Evolutionary conservation across 805 yeast genomes (phyloP), one percentile per base, ranked within the genome.

Genomic region (Candida jianshihensis): DNA sequence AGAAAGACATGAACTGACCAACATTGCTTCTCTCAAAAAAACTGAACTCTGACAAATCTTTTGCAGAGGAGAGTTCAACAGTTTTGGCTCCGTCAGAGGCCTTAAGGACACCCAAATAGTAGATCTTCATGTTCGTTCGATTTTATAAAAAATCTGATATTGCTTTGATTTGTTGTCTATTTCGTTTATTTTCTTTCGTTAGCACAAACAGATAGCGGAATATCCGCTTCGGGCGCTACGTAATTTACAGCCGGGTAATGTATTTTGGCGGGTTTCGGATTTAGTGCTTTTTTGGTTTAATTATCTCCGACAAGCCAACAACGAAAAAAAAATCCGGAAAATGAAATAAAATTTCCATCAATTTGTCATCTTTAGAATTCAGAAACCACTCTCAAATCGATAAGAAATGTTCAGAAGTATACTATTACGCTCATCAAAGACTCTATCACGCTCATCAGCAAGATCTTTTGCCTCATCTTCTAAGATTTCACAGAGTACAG

Each of bases 1-100:
- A 89, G 60, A 92, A 92, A 4, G 95, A 77, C 95, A 90, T 85
- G 63, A 92, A 90, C 61, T 90, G 96, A 16, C 83, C 78, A 19
- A 89, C 96, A 30, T 81, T 70, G 39, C 71, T 62, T 49, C 89
- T 72, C 64, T 90, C 96, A 60, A 92, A 92, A 62, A 85, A 92
- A 20, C 92, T 78, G 63, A 90, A 90, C 48, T 81, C 81, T 19
- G 87, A 71, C 42, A 92, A 70, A 55, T 92, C 97, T 51, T 83
- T 76, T 19, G 88, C 88, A 21, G 82, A 71, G 6, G 87, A 65
- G 36, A 92, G 71, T 61, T 87, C 96, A 31, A 86, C 60, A 15
- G 94, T 80, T 51, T 74, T 73, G 31, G 71, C 76, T 30, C 69
- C 71, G 8, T 63, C 69, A 19, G 60, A 56, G 42, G 78, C 76